phyloP scores from a whole-genome alignment of 352 stramenopile genomes.

The Phytophthora pluvialis region DNA sequence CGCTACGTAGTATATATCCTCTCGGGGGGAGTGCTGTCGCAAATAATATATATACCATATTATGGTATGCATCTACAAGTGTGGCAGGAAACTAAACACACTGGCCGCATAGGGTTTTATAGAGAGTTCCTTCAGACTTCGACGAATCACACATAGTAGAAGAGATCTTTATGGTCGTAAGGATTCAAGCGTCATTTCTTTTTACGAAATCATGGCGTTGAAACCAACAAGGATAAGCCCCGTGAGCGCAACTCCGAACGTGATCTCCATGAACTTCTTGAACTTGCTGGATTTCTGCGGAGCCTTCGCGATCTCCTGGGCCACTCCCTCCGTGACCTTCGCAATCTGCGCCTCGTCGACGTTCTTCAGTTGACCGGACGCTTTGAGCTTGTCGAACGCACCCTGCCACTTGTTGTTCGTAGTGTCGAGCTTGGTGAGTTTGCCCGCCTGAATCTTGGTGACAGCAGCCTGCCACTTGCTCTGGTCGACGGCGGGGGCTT shows the following conservation, averaged over 20 bases:
- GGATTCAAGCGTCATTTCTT: too few relatives aligned
- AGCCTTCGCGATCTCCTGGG: conserved; percentile 3
- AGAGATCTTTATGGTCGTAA: too few relatives aligned
- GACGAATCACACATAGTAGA: too few relatives aligned
- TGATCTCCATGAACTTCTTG: conserved; percentile 11
- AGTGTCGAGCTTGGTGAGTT: conserved; percentile 1
- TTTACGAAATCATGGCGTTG: not conserved
- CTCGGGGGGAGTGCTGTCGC: too few relatives aligned
- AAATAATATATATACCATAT: too few relatives aligned
- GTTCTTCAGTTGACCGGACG: conserved; percentile 2
- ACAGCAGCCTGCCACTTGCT: conserved; percentile 4
- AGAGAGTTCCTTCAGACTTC: too few relatives aligned
- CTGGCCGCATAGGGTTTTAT: too few relatives aligned
- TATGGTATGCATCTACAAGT: too few relatives aligned
- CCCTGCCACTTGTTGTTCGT: conserved; percentile 4
- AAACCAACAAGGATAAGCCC: conserved; percentile 9
- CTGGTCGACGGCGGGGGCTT: not conserved
- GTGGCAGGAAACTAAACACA: too few relatives aligned
- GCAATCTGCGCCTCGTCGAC: conserved; percentile 3
- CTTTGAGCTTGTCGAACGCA: conserved; percentile 5
- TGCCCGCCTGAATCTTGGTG: not conserved
- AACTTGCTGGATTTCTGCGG: conserved; percentile 15
- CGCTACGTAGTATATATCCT: too few relatives aligned
- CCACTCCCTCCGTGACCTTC: conserved; percentile 14
- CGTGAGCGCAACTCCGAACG: not conserved